Evolutionary conservation across 306 rosid genomes (phyloP), one percentile per base, ranked within the genome.

Genomic region (Cyamopsis tetragonoloba): DNA sequence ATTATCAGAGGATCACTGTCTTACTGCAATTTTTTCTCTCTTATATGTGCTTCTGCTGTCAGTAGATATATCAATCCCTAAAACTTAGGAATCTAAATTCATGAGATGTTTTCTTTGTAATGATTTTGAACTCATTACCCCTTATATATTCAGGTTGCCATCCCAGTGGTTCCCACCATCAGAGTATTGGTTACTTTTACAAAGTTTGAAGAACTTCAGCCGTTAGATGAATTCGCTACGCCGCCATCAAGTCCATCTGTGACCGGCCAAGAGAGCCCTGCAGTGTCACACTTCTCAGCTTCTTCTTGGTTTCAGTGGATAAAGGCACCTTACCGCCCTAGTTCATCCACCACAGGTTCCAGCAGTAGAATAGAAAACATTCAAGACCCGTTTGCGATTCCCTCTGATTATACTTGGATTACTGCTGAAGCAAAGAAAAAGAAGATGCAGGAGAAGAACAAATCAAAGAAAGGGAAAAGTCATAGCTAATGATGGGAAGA

Each of bases 281-380:
- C 80, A 1, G 54, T 15, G 11, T 30, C 80, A 15, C 50, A 76
- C 9, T 61, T 73, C 39, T 72, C 91, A 0, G 72, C 87, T 55
- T 85, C 96, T 0, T 92, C 99, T 64, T 95, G 97, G 99, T 90
- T 90, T 83, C 97, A 90, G 84, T 95, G 99, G 99, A 90, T 90
- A 39, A 88, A 85, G 72, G 95, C 90, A 37, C 97, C 99, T 9
- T 95, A 86, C 77, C 83, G 95, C 7, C 68, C 96, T 6, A 75
- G 85, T 71, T 62, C 89, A 12, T 88, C 85, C 0, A 20, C 86
- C 0, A 14, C 83, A 44, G 70, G 85, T 70, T 89, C 95, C 37
- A 79, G 88, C 83, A 85, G 86, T 56, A 85, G 87, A 85, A 90
- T 90, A 77, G 99, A 95, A 74, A 90, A 78, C 48, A 76, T 65